These are phyloP conservation scores for Litchi chinensis DNA, from an alignment of 345 rosid genomes.

Conservation along the genomic window DNA sequence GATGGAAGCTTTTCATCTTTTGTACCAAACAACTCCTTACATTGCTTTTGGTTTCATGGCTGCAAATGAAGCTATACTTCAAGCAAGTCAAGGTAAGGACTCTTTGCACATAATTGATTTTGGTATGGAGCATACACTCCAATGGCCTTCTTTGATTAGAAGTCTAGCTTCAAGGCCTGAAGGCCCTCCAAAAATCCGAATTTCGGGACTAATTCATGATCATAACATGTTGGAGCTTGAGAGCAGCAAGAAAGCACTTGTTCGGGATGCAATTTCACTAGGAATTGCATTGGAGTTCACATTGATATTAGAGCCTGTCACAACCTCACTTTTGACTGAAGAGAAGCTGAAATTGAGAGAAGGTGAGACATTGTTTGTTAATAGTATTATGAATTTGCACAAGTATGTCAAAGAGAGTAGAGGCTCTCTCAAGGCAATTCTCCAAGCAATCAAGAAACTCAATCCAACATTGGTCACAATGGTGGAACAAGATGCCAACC, in stretches of 20 bases:
- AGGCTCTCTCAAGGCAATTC: conserved; percentile 65
- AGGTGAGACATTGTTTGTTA: conserved; percentile 54
- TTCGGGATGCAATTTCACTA: conserved; percentile 37
- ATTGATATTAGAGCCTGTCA: conserved; percentile 34
- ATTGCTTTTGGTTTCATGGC: conserved; percentile 63
- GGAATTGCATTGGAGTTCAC: conserved; percentile 46
- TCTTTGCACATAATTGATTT: conserved; percentile 53
- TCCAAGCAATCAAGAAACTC: conserved; percentile 63
- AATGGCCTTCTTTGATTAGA: conserved; percentile 59
- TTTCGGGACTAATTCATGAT: conserved; percentile 42
- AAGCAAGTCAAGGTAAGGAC: conserved; percentile 51
- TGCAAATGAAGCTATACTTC: conserved; percentile 61
- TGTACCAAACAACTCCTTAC: conserved; percentile 62
- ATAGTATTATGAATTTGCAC: conserved; percentile 62
- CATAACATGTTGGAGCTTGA: conserved; percentile 27
- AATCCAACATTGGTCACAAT: conserved; percentile 51
- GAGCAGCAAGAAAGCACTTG: conserved; percentile 39
- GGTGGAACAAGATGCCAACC: conserved; percentile 73
- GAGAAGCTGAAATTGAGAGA: conserved; percentile 50
- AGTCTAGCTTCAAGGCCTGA: conserved; percentile 54
- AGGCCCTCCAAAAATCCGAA: conserved; percentile 52
- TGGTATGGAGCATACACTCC: conserved; percentile 58
- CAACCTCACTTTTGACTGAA: conserved; percentile 38
- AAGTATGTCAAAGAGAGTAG: conserved; percentile 63
- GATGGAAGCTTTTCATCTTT: conserved; percentile 61